Evolutionary conservation across 345 rosid genomes (phyloP), one percentile per base, ranked within the genome.

Genomic region (Arabis alpina): DNA sequence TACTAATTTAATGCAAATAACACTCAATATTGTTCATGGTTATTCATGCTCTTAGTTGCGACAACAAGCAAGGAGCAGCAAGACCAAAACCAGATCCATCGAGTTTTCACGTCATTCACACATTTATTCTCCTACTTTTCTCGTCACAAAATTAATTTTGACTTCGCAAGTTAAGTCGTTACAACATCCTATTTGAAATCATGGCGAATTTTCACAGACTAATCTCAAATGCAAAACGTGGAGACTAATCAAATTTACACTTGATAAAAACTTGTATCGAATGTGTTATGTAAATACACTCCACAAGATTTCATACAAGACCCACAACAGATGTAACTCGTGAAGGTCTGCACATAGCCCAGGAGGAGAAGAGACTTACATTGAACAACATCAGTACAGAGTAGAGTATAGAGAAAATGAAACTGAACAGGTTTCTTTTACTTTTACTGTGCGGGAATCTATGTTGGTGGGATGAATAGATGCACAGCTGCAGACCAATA

Each of bases 401-500:
- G 12, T 24, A 63, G 8, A 24, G 70, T 48, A 34, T 11, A 55
- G 41, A 64, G 12, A 39, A 66, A 19, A 47, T 37, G 51, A 54
- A 65, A 41, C 27, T 32, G 36, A 64, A 49, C 19, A 28, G 0
- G 59, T 57, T 48, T n/a, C 40, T 30, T 49, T 51, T 50, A 51
- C 39, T 49, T n/a, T n/a, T n/a, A n/a, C n/a, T n/a, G 66, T 16
- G 47, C 30, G 51, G 65, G 66, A 57, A 42, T 60, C 15, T 37
- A 23, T 61, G 74, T 40, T 54, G 73, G 48, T 54, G 73, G 78
- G 54, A 7, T 45, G 64, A 75, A 60, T 28, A 75, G 52, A 68
- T 68, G 64, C 50, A 80, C 15, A 70, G 82, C 65, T 5, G 89
- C 84, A 65, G 72, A 86, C 83, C 64, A 82, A 71, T 90, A 93